Base-by-base conservation (phyloP, 75 land plant genomes). In the Selaginella tamariscina region DNA sequence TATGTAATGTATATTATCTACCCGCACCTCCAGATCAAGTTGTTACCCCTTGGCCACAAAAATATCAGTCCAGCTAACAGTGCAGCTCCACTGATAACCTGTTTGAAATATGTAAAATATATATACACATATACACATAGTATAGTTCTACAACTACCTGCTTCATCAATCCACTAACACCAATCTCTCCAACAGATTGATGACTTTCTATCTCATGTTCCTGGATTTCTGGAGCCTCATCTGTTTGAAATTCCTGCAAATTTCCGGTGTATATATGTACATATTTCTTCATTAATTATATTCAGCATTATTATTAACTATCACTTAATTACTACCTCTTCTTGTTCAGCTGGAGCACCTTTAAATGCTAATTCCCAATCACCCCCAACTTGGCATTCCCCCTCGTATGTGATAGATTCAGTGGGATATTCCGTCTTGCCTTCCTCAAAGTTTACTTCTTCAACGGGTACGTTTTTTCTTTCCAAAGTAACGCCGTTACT, bases 41-140 rank as follows among this genome's bases (percentile, higher is more conserved):
- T 39, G 49, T 39, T 39, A 39, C 49, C 49, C 49, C 49, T 39
- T 39, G 49, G 49, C 49, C 49, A 39, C 49, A 39, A 39, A 39
- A 39, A 39, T 39, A 39, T 39, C 11, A 39, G 49, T 39, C 49
- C 49, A 5, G 49, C 49, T 15, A 39, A 15, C 15, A 39, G 49
- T 15, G 49, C 49, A 5, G 49, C 49, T 39, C 49, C 49, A 39
- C 49, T 39, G 49, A 39, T 39, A 39, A 39, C 49, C 49, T 39
- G 49, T 39, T 5, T 5, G 49, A 5, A 39, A 15, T 39, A 39
- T 5, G 15, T 15, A 39, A 5, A 15, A 15, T 5, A 5, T 39
- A 15, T 5, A 39, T 39, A 39, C 5, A 39, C 49, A 5, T 5
- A 15, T 5, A 39, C 49, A 39, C 49, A 39, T 5, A 39, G 11